A percentile compares a stretch with the other conserved stretches of the same genome.
phyloP scores from a whole-genome alignment of 2,329 filamentous ascomycete species.

The Alternaria brassicae region DNA sequence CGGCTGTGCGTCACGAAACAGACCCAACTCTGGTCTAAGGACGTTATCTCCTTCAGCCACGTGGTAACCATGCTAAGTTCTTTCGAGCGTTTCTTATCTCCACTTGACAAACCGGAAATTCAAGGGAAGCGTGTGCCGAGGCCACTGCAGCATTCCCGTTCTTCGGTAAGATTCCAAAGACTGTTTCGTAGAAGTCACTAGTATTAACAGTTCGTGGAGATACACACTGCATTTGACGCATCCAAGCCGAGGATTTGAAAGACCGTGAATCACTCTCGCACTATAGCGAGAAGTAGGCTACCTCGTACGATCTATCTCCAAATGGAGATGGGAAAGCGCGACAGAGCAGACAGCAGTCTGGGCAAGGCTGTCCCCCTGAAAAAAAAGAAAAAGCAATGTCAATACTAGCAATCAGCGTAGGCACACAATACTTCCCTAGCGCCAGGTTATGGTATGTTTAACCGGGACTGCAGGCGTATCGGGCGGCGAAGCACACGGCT shows the following conservation, averaged over 20 bases:
- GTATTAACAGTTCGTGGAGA: background rate
- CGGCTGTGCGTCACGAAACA: background rate
- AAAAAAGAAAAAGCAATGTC: background rate
- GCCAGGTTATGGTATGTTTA: background rate
- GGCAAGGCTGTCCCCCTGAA: background rate
- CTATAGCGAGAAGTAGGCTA: background rate
- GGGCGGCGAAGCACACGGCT: background rate
- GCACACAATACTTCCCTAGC: too few relatives aligned
- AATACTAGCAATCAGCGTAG: too few relatives aligned
- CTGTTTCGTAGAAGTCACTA: background rate
- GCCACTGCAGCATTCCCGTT: background rate
- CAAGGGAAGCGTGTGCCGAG: background rate
- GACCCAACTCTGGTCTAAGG: background rate
- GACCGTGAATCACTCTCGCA: background rate
- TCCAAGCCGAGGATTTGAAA: background rate
- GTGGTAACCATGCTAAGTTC: background rate
- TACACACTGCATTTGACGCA: background rate
- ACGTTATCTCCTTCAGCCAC: background rate
- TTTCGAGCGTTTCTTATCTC: background rate
- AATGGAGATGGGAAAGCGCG: background rate
- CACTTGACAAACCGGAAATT: background rate
- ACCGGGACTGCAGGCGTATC: background rate
- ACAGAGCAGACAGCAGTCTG: background rate
- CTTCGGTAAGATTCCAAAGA: background rate
- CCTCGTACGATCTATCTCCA: background rate